phyloP scores from a whole-genome alignment of 1,139 yeast species.

The Suzukiozyma palmioleophila region DNA sequence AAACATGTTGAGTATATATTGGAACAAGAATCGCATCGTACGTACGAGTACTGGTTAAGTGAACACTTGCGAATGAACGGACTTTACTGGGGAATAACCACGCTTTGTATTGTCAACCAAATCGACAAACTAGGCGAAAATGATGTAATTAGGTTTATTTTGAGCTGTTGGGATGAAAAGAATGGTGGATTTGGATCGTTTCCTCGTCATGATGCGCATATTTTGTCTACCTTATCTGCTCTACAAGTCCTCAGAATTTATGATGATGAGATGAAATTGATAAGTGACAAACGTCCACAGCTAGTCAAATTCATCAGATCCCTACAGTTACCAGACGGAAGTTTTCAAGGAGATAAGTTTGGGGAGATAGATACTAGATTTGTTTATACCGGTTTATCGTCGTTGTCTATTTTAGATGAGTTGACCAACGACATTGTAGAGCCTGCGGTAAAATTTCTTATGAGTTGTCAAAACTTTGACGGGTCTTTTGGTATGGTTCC shows the following conservation, averaged over 20 bases:
- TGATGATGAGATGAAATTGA: constrained; percentile 45
- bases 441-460: constrained; percentile 62
- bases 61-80: constrained; percentile 92
- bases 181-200: constrained; percentile 89
- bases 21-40: constrained; percentile 34
- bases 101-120: constrained; percentile 59
- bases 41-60: constrained; percentile 79
- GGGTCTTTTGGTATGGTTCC: constrained; percentile 96
- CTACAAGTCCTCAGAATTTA: constrained; percentile 72
- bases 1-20: constrained; percentile 36
- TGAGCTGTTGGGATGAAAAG: constrained; percentile 57
- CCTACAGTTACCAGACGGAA: constrained; percentile 69
- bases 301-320: constrained; percentile 42
- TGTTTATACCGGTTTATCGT: constrained; percentile 74
- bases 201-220: constrained; percentile 85
- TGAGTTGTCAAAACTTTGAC: constrained; percentile 79
- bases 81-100: constrained; percentile 90
- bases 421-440: constrained; percentile 58
- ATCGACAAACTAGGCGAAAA: constrained; percentile 49
- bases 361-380: constrained; percentile 94
- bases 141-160: constrained; percentile 64
- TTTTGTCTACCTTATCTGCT: constrained; percentile 84
- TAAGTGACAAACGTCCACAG: constrained; percentile 13
- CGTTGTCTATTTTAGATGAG: constrained; percentile 63
- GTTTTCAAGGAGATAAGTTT: constrained; percentile 83